These are phyloP conservation scores for Clathrus columnatus DNA, from an alignment of 768 basidiomycete genomes.

Conservation along the genomic window DNA sequence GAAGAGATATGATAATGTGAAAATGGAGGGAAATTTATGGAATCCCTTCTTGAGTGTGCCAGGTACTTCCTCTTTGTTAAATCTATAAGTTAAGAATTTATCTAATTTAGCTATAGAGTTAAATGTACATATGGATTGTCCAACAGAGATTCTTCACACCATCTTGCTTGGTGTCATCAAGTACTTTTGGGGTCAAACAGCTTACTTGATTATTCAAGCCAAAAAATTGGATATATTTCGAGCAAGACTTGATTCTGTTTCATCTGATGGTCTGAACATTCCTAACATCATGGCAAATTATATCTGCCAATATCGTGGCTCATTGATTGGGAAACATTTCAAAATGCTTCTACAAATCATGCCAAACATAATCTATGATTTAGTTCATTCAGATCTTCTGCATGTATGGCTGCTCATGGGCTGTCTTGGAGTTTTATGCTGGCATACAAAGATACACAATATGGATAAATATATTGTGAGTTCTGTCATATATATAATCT, in stretches of 20 bases:
- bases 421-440: slow-evolving; percentile 28
- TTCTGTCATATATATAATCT: not conserved
- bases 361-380: slow-evolving; percentile 21
- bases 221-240: slow-evolving; percentile 18
- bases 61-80: not conserved
- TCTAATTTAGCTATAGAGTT: too few species aligned
- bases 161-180: slow-evolving; percentile 9
- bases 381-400: slow-evolving; percentile 22
- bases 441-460: slow-evolving; percentile 33
- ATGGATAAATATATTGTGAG: slow-evolving; percentile 29
- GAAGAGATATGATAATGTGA: not conserved
- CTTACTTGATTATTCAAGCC: slow-evolving; percentile 18
- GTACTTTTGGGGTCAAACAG: slow-evolving; percentile 16
- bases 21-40: not conserved
- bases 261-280: slow-evolving; percentile 20
- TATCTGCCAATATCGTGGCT: slow-evolving; percentile 22
- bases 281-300: slow-evolving; percentile 23
- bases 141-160: slow-evolving; percentile 9
- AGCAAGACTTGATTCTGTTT: slow-evolving; percentile 19
- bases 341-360: slow-evolving; percentile 17
- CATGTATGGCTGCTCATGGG: slow-evolving; percentile 28
- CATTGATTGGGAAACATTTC: slow-evolving; percentile 27
- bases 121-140: not conserved
- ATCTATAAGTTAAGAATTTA: not conserved
- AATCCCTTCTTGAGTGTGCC: not conserved